Percentiles rank a stretch among this genome's conserved stretches.
Evolutionary conservation across 1,139 yeast species (phyloP).

Genomic region (Suhomyces maxii): DNA sequence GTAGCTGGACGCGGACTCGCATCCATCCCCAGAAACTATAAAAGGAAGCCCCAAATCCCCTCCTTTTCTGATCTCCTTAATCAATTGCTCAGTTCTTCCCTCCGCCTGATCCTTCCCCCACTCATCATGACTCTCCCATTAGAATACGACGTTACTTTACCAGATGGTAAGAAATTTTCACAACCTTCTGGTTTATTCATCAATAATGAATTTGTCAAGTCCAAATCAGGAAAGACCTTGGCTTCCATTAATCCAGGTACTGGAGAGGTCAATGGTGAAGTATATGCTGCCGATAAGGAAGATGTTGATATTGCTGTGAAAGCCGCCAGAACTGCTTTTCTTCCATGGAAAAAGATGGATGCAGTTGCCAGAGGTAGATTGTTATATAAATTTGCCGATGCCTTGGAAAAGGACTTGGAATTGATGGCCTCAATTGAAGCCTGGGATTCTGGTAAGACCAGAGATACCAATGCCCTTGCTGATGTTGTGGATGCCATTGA

Average conservation of each 20-base stretch:
- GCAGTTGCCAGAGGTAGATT: constrained; percentile 56
- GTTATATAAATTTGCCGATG: constrained; percentile 60
- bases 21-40: background rate
- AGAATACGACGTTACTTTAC: constrained; percentile 48
- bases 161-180: constrained; percentile 53
- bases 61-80: background rate
- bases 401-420: constrained; percentile 57
- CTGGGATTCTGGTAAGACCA: constrained; percentile 79
- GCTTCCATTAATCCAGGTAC: constrained; percentile 68
- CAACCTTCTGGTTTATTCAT: constrained; percentile 82
- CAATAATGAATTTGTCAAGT: constrained; percentile 71
- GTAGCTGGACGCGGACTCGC: background rate
- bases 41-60: background rate
- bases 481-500: constrained; percentile 62
- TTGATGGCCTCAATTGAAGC: constrained; percentile 68
- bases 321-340: constrained; percentile 71
- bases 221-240: constrained; percentile 61
- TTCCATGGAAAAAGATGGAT: constrained; percentile 48
- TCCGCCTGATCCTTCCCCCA: background rate
- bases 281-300: constrained; percentile 62
- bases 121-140: constrained; percentile 36
- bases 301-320: constrained; percentile 79
- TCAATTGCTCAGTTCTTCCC: background rate
- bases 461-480: constrained; percentile 46
- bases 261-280: constrained; percentile 63